A percentile compares a stretch with the other conserved stretches of the same genome.
These are phyloP conservation scores for Populus deltoides DNA, from an alignment of 345 rosid genomes.

Conservation along the genomic window DNA sequence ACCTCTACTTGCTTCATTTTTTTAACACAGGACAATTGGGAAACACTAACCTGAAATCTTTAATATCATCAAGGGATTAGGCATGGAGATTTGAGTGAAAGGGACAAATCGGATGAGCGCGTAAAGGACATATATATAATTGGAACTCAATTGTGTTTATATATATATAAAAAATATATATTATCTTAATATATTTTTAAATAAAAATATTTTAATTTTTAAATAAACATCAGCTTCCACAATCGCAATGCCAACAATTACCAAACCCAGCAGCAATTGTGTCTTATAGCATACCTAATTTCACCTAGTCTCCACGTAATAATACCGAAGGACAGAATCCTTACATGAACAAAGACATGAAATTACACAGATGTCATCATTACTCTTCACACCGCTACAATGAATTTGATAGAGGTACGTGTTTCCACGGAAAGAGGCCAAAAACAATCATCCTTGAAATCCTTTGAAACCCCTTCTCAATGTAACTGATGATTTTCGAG, in stretches of 20 bases:
- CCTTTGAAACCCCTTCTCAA: slow-evolving; percentile 1
- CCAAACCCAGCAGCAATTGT: background rate
- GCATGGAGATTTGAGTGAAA: background rate
- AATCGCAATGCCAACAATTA: background rate
- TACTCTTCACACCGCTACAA: slow-evolving; percentile 3
- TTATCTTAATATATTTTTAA: too few relatives aligned
- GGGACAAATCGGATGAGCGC: background rate
- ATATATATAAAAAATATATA: too few relatives aligned
- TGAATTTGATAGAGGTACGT: background rate
- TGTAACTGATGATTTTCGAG: background rate
- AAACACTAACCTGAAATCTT: background rate
- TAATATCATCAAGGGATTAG: background rate
- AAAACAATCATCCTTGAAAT: slow-evolving; percentile 3
- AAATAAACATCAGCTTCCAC: too few relatives aligned
- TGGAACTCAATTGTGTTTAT: background rate
- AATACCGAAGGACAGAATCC: slow-evolving; percentile 14
- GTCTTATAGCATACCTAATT: slow-evolving; percentile 16
- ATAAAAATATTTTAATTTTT: too few relatives aligned
- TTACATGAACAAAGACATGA: slow-evolving; percentile 10
- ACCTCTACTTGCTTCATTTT: background rate
- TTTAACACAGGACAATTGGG: background rate
- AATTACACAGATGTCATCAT: slow-evolving; percentile 5
- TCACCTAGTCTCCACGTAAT: slow-evolving; percentile 17
- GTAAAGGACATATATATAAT: too few relatives aligned
- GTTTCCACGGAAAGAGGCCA: background rate